Conservation (phyloP, 495 filamentous ascomycete species). For the Podospora didyma region DNA sequence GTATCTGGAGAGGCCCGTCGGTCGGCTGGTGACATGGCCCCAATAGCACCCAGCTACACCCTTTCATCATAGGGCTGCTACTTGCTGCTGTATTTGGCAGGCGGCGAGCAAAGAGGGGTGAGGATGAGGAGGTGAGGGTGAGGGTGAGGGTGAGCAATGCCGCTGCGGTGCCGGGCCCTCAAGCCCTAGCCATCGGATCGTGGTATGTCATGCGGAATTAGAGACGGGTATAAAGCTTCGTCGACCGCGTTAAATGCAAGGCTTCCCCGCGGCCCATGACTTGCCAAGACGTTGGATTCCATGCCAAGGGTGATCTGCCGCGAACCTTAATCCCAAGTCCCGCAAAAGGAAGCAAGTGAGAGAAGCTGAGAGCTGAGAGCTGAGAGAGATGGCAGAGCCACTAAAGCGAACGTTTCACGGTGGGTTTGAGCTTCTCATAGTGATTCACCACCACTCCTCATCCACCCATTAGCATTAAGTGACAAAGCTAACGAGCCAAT, state of each 20-base stretch:
- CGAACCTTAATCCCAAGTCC: background rate
- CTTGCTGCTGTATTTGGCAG: background rate
- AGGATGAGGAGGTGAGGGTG: too few relatives aligned
- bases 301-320: background rate
- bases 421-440: slow-evolving; percentile 10
- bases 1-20: background rate
- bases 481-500: background rate
- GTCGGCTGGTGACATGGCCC: background rate
- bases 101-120: too few relatives aligned
- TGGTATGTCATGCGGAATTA: background rate
- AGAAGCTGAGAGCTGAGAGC: background rate
- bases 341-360: background rate
- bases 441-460: too few relatives aligned
- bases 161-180: too few relatives aligned
- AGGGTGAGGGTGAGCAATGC: too few relatives aligned
- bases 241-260: background rate
- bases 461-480: background rate
- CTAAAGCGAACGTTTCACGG: slow-evolving; percentile 33
- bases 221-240: background rate
- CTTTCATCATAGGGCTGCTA: background rate
- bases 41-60: background rate
- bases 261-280: background rate
- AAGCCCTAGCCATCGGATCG: too few relatives aligned
- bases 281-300: background rate
- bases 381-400: slow-evolving; percentile 18